A percentile compares a stretch with the other conserved stretches of the same genome.
phyloP scores from a whole-genome alignment of 139 green algal species.

The Tetraselmis chui region DNA sequence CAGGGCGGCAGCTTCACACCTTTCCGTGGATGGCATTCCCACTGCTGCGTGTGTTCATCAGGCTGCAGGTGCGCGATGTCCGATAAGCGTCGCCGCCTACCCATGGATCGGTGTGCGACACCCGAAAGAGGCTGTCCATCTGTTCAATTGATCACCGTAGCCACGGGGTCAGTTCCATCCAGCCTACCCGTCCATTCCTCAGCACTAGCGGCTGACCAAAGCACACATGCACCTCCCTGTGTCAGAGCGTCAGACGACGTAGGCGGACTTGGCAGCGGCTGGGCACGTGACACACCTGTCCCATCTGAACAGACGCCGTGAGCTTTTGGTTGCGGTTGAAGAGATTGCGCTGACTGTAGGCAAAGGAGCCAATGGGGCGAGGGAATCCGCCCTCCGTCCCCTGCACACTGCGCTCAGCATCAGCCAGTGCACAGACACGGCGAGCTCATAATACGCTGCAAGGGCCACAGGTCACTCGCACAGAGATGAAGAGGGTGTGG shows the following conservation, averaged over 20 bases:
- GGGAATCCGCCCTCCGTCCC: conserved; percentile 58
- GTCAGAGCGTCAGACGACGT: no score
- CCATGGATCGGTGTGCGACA: conserved; percentile 91
- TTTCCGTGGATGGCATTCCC: conserved; percentile 44
- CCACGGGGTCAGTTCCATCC: no score
- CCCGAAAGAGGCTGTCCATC: conserved; percentile 79
- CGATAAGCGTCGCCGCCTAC: conserved; percentile 75
- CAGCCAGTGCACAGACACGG: no score
- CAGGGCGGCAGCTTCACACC: conserved; percentile 30
- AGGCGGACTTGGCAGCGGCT: no score
- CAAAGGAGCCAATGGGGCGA: conserved; percentile 75
- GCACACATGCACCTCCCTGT: no score
- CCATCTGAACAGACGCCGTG: conserved; percentile 59
- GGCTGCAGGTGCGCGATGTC: conserved; percentile 72
- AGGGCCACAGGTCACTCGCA: no score
- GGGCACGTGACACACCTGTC: conserved; percentile 33
- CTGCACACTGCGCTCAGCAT: conserved; percentile 21
- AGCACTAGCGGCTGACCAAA: no score
- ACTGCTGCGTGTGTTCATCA: conserved; percentile 37
- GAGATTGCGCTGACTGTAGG: conserved; percentile 85
- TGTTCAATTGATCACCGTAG: no score
- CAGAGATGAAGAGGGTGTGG: background rate
- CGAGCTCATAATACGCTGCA: no score
- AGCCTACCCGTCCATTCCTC: no score
- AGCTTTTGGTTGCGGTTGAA: conserved; percentile 88